A percentile compares a stretch with the other conserved stretches of the same genome.
Conservation (phyloP, 345 rosid species). For the Brassica juncea region DNA sequence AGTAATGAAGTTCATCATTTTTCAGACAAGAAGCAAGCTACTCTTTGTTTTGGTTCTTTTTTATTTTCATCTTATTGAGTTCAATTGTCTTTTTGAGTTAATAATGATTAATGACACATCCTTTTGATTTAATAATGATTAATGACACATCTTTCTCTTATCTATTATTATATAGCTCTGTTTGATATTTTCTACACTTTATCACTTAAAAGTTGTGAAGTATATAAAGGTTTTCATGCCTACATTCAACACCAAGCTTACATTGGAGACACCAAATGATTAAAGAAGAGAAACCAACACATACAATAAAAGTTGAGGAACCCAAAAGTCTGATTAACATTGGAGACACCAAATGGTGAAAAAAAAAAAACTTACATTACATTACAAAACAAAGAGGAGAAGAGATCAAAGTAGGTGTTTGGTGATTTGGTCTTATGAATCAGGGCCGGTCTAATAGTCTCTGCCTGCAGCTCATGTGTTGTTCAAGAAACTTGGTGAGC, state of each 20-base stretch:
- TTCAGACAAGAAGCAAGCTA: conserved; percentile 25
- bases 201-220: background rate
- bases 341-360: background rate
- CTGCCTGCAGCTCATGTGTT: conserved; percentile 57
- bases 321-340: conserved; percentile 11
- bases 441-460: conserved; percentile 45
- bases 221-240: background rate
- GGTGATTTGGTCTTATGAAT: background rate
- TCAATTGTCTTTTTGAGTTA: background rate
- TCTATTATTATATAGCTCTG: conserved; percentile 1
- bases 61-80: background rate
- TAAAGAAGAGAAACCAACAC: conserved; percentile 23
- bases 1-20: conserved; percentile 30
- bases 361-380: conserved; percentile 16
- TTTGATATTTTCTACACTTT: conserved; percentile 7
- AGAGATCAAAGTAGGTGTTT: background rate
- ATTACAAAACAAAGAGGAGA: conserved; percentile 15
- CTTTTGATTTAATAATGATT: conserved; percentile 16
- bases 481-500: conserved; percentile 80
- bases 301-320: conserved; percentile 28
- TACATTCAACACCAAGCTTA: conserved; percentile 12
- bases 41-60: conserved; percentile 20
- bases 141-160: conserved; percentile 22
- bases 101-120: conserved; percentile 20
- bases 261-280: background rate